A percentile compares a stretch with the other conserved stretches of the same genome.
Conservation (phyloP, 2,329 filamentous ascomycete genomes). For the Colletotrichum sojae region DNA sequence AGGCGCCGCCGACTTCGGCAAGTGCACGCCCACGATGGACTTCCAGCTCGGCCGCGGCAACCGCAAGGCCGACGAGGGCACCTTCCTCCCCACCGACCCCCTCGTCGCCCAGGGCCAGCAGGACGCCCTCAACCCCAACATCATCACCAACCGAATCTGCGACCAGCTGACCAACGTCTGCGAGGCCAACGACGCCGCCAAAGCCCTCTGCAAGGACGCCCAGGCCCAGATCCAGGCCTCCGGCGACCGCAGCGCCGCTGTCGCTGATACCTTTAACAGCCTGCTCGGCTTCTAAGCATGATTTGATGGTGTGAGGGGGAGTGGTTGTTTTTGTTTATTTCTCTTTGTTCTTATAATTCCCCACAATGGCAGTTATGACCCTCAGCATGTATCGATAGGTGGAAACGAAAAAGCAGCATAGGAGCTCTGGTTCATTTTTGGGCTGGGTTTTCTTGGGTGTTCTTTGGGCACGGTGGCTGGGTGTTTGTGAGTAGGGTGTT, state of each 20-base stretch:
- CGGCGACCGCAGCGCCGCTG: slow-evolving; percentile 62
- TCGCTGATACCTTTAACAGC: slow-evolving; percentile 63
- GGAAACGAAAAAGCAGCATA: slow-evolving; percentile 2
- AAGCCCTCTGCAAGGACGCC: slow-evolving; percentile 61
- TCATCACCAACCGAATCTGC: slow-evolving; percentile 75
- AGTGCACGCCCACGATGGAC: slow-evolving; percentile 66
- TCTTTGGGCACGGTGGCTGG: slow-evolving; percentile 20
- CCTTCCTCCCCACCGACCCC: slow-evolving; percentile 71
- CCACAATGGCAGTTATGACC: neutral
- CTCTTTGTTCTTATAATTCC: slow-evolving; percentile 26
- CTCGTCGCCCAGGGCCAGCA: slow-evolving; percentile 68
- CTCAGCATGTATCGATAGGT: slow-evolving; percentile 21
- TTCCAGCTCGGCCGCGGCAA: slow-evolving; percentile 68
- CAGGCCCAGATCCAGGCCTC: slow-evolving; percentile 64
- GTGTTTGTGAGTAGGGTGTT: slow-evolving; percentile 36
- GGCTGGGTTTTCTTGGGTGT: slow-evolving; percentile 27
- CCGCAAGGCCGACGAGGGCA: slow-evolving; percentile 66
- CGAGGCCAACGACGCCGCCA: slow-evolving; percentile 69
- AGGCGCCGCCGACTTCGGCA: slow-evolving; percentile 63
- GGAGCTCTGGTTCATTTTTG: slow-evolving; percentile 11
- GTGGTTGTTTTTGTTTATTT: neutral
- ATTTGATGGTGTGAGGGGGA: neutral
- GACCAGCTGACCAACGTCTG: slow-evolving; percentile 74
- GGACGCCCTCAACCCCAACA: slow-evolving; percentile 73
- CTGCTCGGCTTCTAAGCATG: slow-evolving; percentile 54